phyloP scores from a whole-genome alignment of 768 basidiomycete genomes.

The Xerocomus spinulosus region DNA sequence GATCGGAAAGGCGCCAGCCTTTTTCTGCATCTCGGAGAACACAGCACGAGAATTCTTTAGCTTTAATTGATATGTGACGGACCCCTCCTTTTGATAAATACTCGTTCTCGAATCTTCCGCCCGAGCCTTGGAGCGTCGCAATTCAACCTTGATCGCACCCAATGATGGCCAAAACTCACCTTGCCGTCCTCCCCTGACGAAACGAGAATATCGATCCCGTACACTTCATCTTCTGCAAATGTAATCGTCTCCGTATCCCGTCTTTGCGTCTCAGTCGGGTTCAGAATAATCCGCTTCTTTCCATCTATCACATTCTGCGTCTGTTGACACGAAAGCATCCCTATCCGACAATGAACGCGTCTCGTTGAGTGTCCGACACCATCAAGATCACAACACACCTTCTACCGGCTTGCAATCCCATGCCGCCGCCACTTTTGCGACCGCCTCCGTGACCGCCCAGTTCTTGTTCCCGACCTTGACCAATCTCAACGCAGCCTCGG shows the following conservation, averaged over 20 bases:
- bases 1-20: conserved; percentile 97
- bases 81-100: conserved; percentile 85
- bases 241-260: conserved; percentile 79
- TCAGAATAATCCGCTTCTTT: conserved; percentile 91
- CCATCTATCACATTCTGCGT: conserved; percentile 93
- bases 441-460: conserved; percentile 88
- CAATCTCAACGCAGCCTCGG: conserved; percentile 87
- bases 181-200: conserved; percentile 89
- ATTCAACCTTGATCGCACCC: neutral
- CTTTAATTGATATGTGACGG: conserved; percentile 91
- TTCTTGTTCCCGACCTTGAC: conserved; percentile 93
- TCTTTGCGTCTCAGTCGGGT: conserved; percentile 80
- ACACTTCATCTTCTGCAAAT: conserved; percentile 93
- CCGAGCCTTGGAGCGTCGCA: conserved; percentile 60
- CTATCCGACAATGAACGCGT: conserved; percentile 33
- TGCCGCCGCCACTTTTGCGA: conserved; percentile 62
- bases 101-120: conserved; percentile 86
- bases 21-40: conserved; percentile 96
- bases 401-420: conserved; percentile 93
- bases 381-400: conserved; percentile 44
- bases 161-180: conserved; percentile 38
- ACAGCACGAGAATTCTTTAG: conserved; percentile 96
- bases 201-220: conserved; percentile 88
- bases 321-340: conserved; percentile 95
- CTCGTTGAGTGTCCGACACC: neutral